Conservation (phyloP, 1,284 basidiomycete genomes). For the Bjerkandera adusta region DNA sequence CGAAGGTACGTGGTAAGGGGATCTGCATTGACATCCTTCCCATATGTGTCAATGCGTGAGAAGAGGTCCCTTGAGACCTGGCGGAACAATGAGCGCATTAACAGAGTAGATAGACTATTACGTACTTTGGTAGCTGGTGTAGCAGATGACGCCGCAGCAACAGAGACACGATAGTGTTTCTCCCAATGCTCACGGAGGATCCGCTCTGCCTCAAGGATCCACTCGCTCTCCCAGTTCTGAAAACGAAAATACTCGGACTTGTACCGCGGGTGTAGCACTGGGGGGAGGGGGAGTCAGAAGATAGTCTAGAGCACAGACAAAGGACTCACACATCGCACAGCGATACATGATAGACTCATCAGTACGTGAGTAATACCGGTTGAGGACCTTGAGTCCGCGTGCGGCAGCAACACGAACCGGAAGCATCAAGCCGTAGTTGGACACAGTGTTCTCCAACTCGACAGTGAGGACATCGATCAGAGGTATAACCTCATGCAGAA, state of each 20-base stretch:
- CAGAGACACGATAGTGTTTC: constrained; percentile 1
- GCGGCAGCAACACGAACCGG: constrained; percentile 22
- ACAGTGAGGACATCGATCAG: constrained; percentile 24
- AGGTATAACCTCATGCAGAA: constrained; percentile 25
- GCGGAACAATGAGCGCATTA: no score
- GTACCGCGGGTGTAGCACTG: constrained; percentile 13
- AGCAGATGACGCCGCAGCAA: no score
- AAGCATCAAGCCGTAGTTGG: not conserved
- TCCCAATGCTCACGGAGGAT: constrained; percentile 10
- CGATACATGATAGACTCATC: constrained; percentile 23
- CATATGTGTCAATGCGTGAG: no score
- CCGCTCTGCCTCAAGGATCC: constrained; percentile 1
- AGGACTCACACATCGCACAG: constrained; percentile 12
- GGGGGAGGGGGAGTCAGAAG: not conserved
- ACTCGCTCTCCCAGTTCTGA: not conserved
- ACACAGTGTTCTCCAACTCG: constrained; percentile 18
- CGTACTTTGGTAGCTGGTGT: no score
- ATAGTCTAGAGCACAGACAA: not conserved
- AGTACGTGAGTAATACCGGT: constrained; percentile 28
- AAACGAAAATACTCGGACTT: constrained; percentile 12
- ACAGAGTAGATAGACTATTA: no score
- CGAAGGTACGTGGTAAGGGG: no score
- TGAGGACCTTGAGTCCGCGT: constrained; percentile 24
- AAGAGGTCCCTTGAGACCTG: no score
- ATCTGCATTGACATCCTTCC: no score